Percentiles rank a stretch among this genome's conserved stretches.
phyloP scores from a whole-genome alignment of 768 basidiomycete species.

The Pleurotus tuber-regium region DNA sequence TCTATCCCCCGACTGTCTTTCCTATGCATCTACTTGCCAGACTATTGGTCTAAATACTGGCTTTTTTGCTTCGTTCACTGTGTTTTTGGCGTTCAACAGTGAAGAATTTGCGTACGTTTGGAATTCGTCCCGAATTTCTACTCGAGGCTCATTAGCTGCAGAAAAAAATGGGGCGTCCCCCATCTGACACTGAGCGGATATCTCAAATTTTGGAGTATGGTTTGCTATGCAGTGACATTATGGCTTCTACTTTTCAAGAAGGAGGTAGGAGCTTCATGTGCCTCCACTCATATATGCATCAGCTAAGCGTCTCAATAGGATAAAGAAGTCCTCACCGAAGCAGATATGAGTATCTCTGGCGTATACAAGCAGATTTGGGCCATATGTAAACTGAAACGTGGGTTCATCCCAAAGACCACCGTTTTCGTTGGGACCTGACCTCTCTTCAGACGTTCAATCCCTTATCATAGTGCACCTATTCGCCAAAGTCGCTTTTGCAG shows the following conservation, averaged over 20 bases:
- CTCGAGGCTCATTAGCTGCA: slow-evolving; percentile 22
- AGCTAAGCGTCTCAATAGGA: slow-evolving; percentile 43
- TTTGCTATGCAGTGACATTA: slow-evolving; percentile 81
- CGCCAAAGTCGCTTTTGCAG: slow-evolving; percentile 92
- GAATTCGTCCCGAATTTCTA: neutral
- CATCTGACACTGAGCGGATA: slow-evolving; percentile 73
- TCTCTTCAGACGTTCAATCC: slow-evolving; percentile 76
- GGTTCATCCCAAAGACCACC: slow-evolving; percentile 21
- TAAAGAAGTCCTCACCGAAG: slow-evolving; percentile 66
- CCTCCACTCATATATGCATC: neutral
- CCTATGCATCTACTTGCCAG: slow-evolving; percentile 97
- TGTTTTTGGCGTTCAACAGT: slow-evolving; percentile 95
- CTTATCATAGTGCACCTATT: slow-evolving; percentile 85
- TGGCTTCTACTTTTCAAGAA: slow-evolving; percentile 88
- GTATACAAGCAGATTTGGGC: slow-evolving; percentile 96
- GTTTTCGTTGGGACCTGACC: slow-evolving; percentile 6
- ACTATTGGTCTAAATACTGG: slow-evolving; percentile 96
- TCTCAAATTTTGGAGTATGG: slow-evolving; percentile 79
- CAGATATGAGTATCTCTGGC: slow-evolving; percentile 85
- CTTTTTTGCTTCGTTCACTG: slow-evolving; percentile 94
- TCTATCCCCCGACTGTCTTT: slow-evolving; percentile 89
- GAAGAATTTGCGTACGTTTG: slow-evolving; percentile 77
- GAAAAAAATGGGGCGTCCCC: slow-evolving; percentile 75
- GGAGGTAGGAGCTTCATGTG: slow-evolving; percentile 59
- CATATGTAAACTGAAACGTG: slow-evolving; percentile 89